Evolutionary conservation across 2,329 filamentous ascomycete genomes (phyloP).

Genomic region (Niveomyces coronatus): DNA sequence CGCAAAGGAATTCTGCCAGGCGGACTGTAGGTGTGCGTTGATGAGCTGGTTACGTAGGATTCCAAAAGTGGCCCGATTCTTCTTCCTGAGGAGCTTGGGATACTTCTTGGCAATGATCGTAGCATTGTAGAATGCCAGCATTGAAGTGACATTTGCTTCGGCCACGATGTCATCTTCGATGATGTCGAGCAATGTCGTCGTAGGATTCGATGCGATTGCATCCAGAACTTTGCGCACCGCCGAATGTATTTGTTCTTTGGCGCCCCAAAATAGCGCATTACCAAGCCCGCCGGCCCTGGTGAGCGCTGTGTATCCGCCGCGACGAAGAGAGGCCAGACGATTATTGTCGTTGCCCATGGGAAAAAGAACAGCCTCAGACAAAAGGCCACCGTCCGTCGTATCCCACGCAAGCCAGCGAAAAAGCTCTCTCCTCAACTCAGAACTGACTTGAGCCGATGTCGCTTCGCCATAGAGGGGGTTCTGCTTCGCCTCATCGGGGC

Average conservation of each 20-base stretch:
- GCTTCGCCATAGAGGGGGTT: constrained; percentile 70
- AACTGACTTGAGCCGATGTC: constrained; percentile 51
- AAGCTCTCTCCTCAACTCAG: constrained; percentile 55
- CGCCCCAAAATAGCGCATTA: constrained; percentile 63
- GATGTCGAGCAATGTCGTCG: constrained; percentile 53
- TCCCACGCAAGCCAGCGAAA: constrained; percentile 90
- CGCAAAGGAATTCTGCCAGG: constrained; percentile 71
- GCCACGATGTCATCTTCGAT: constrained; percentile 50
- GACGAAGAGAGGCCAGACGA: constrained; percentile 61
- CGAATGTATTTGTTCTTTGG: constrained; percentile 51
- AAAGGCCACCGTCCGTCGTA: constrained; percentile 73
- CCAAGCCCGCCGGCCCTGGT: constrained; percentile 65
- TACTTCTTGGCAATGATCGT: constrained; percentile 56
- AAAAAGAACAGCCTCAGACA: constrained; percentile 68
- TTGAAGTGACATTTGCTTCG: constrained; percentile 52
- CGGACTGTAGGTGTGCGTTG: constrained; percentile 73
- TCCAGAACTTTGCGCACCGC: constrained; percentile 52
- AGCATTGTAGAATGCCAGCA: constrained; percentile 69
- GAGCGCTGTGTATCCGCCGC: constrained; percentile 62
- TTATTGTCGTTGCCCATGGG: constrained; percentile 75
- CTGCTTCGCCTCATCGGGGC: constrained; percentile 67
- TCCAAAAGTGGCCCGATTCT: constrained; percentile 46
- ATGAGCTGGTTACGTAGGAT: constrained; percentile 62
- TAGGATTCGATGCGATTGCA: constrained; percentile 41
- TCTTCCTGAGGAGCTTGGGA: constrained; percentile 45